Evolutionary conservation across 345 rosid species (phyloP).

Genomic region (Brassica carinata): DNA sequence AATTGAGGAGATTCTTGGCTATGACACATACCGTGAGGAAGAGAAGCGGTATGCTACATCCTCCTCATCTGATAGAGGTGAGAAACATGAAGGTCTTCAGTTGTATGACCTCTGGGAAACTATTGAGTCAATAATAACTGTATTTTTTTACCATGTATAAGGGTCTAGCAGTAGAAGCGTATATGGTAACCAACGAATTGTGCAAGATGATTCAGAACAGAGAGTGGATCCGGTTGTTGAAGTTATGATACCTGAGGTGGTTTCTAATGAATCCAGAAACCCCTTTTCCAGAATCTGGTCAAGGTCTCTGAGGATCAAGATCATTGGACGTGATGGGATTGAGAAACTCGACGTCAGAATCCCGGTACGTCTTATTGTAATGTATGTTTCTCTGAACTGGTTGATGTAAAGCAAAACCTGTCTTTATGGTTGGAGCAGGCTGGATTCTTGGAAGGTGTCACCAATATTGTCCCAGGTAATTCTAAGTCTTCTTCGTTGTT

Average conservation of each 20-base stretch:
- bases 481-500: not conserved
- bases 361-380: slow-evolving; percentile 56
- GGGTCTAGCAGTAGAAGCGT: slow-evolving; percentile 51
- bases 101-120: slow-evolving; percentile 31
- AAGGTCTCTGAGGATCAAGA: slow-evolving; percentile 73
- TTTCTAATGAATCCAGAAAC: slow-evolving; percentile 55
- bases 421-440: slow-evolving; percentile 53
- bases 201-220: slow-evolving; percentile 54
- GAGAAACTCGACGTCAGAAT: slow-evolving; percentile 89
- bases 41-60: slow-evolving; percentile 60
- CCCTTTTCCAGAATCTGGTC: slow-evolving; percentile 84
- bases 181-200: slow-evolving; percentile 50
- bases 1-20: slow-evolving; percentile 76
- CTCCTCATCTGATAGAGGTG: slow-evolving; percentile 57
- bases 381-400: not conserved
- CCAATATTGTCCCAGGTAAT: slow-evolving; percentile 83
- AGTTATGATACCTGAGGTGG: slow-evolving; percentile 80
- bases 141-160: slow-evolving; percentile 1
- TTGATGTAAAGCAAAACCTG: not conserved
- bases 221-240: slow-evolving; percentile 65
- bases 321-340: slow-evolving; percentile 81
- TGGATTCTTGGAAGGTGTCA: slow-evolving; percentile 83
- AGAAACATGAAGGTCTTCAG: slow-evolving; percentile 10
- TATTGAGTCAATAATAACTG: slow-evolving; percentile 17
- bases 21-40: slow-evolving; percentile 74